Evolutionary conservation across 192 early-diverging fungal genomes (phyloP), one percentile per base, ranked within the genome.

Genomic region (Chytriomyces sp.): DNA sequence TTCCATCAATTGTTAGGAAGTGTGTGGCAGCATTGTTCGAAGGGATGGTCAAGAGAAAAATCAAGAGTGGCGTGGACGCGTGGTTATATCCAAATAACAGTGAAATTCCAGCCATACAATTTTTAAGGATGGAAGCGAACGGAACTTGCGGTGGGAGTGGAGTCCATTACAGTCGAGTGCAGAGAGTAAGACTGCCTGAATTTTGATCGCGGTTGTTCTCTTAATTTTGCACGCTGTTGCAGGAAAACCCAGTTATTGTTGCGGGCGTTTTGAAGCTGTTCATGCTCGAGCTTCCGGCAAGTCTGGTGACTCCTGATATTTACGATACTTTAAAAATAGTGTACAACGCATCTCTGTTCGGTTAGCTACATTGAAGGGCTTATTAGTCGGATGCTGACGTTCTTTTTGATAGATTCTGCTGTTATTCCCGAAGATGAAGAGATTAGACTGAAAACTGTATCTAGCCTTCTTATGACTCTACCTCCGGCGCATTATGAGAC

Each of bases 81-180:
- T 81, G 80, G 80, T 55, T 81, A 22, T 38, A 36, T 14, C 70
- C 74, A 17, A 75, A 76, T 61, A 59, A 28, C 19, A 25, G 19
- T 1, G 73, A 77, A n/a, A 34, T 81, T 36, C 67, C 76, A 3
- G 68, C 80, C 2, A 74, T 81, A 4, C 80, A 81, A 60, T 73
- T 81, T 57, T 39, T 81, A n/a, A 41, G 80, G 41, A 44, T 67
- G 22, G 80, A 81, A 34, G 75, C 77, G 17, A 75, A 77, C 52
- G 30, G 39, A 0, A 57, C 53, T 26, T 53, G 41, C 6, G 53
- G 60, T 25, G 44, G 66, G 25, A 38, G 57, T 5, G 19, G 64
- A 12, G 58, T 61, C 32, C 39, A 38, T 55, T 54, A 36, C 30
- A 39, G 54, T 22, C 33, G 73, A 12, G 53, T 56, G 17, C 26